Evolutionary conservation across 176 grass and related monocot species (phyloP).

Genomic region (Microstegium vimineum): DNA sequence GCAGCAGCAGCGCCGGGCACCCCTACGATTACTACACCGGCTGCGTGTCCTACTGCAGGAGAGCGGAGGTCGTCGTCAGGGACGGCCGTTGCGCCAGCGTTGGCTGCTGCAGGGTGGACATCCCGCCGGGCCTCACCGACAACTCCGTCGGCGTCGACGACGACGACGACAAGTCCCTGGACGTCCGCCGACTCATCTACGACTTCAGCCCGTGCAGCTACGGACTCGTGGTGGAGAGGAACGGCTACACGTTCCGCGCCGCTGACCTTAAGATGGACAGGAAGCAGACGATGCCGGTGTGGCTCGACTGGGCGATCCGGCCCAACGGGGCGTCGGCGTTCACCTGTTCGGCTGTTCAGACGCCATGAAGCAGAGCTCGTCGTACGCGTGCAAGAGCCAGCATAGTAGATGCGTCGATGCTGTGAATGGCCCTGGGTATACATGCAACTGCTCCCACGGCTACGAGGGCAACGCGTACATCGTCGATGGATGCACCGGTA

Average conservation of each 20-base stretch:
- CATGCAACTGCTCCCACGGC: background rate
- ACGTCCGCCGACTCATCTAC: background rate
- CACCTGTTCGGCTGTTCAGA: background rate
- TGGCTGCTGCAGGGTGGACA: conserved; percentile 18
- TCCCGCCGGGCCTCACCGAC: background rate
- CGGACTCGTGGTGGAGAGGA: conserved; percentile 15
- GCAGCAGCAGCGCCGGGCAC: background rate
- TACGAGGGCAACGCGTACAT: conserved; percentile 20
- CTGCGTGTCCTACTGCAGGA: conserved; percentile 16
- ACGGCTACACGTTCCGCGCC: background rate
- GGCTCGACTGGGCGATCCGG: conserved; percentile 30
- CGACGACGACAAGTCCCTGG: background rate
- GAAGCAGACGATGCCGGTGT: background rate
- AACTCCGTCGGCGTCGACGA: background rate
- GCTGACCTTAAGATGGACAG: background rate
- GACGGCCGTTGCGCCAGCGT: background rate
- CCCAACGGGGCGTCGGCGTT: background rate
- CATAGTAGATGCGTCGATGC: conserved; percentile 18
- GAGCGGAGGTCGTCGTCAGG: background rate
- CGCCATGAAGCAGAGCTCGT: background rate
- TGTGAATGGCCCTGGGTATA: conserved; percentile 6
- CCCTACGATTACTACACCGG: background rate
- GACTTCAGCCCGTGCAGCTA: conserved; percentile 23
- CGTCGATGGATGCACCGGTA: background rate
- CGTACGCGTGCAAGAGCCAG: background rate